Evolutionary conservation across 2,329 filamentous ascomycete species (phyloP), one percentile per base, ranked within the genome.

Genomic region (Purpureocillium takamizusanense): DNA sequence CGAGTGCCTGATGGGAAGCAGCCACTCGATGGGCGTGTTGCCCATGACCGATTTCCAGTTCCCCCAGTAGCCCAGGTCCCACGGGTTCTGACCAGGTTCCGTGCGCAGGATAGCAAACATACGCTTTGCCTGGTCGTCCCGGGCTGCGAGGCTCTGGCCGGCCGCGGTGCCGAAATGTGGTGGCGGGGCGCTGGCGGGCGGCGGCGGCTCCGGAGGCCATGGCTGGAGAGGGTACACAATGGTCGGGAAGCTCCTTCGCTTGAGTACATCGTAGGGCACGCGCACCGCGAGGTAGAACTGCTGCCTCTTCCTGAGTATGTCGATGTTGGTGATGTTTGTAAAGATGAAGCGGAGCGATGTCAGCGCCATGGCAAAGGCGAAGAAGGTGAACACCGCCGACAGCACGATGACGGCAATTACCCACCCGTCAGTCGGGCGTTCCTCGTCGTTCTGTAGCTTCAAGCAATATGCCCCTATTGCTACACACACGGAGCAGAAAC

Each of bases 21-120:
- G 53, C 89, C 89, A 97, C 42, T 95, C 84, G 12, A 81, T 43
- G 2, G 79, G 46, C 15, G 63, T 74, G 34, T 72, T 62, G 0
- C 90, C 90, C 80, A 98, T 87, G 17, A 95, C 76, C 12, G 81
- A 74, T 46, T 78, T 76, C 63, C 88, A 81, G 53, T 97, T 97
- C 21, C 68, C 62, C 44, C 74, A 69, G 8, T 63, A 62, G 2
- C 84, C 86, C 1, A 92, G 65, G 50, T 94, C 77, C 80, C 87
- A 98, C 0, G 87, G 86, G 48, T 95, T 95, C 49, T 92, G 81
- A 9, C 85, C 81, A 0, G 76, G 72, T 3, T 77, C 67, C 0
- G 83, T 86, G 43, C 76, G 72, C 2, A 95, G 66, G 31, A 97
- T 82, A 11, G 86, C 87, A 55, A 94, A 97, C 10, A 76, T 83